Percentiles rank a stretch among this genome's conserved stretches.
Conservation (phyloP, 2,329 filamentous ascomycete genomes). For the Dryadomyces quercivorus region DNA sequence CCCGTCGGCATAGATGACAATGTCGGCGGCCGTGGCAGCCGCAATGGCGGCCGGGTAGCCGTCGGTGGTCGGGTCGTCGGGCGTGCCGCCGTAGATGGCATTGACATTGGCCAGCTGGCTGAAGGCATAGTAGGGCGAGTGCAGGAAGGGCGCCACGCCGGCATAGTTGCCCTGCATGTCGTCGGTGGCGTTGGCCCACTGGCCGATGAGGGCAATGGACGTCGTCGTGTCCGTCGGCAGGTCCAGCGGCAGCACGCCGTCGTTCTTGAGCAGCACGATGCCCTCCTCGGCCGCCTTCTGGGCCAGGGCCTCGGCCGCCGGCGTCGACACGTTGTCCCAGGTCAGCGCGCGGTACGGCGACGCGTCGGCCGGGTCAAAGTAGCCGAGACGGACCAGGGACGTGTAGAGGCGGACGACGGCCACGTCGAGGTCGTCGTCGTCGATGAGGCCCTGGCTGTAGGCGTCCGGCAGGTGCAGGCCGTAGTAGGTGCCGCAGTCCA, state of each 20-base stretch:
- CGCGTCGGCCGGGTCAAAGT: no score
- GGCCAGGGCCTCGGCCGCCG: slow-evolving; percentile 40
- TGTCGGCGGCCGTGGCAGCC: neutral
- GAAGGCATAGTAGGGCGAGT: slow-evolving; percentile 32
- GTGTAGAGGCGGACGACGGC: neutral
- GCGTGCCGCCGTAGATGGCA: neutral
- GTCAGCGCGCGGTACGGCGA: slow-evolving; percentile 18
- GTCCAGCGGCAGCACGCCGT: slow-evolving; percentile 35
- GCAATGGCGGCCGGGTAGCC: neutral
- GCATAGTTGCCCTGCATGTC: slow-evolving; percentile 36
- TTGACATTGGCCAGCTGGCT: neutral
- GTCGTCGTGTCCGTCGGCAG: slow-evolving; percentile 5
- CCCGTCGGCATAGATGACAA: neutral
- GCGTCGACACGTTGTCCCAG: slow-evolving; percentile 43
- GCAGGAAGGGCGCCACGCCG: slow-evolving; percentile 42
- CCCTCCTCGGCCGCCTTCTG: slow-evolving; percentile 32
- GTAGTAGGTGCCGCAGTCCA: slow-evolving; percentile 15
- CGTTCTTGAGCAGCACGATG: slow-evolving; percentile 34
- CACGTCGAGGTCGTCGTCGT: neutral
- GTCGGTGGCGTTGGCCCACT: slow-evolving; percentile 25
- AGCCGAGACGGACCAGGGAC: slow-evolving; percentile 28
- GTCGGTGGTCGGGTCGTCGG: neutral
- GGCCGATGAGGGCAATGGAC: slow-evolving; percentile 33
- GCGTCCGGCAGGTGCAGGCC: neutral
- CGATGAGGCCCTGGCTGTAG: neutral